Evolutionary conservation across 257 asterid genomes (phyloP), one percentile per base, ranked within the genome.

Genomic region (Petunia axillaris): DNA sequence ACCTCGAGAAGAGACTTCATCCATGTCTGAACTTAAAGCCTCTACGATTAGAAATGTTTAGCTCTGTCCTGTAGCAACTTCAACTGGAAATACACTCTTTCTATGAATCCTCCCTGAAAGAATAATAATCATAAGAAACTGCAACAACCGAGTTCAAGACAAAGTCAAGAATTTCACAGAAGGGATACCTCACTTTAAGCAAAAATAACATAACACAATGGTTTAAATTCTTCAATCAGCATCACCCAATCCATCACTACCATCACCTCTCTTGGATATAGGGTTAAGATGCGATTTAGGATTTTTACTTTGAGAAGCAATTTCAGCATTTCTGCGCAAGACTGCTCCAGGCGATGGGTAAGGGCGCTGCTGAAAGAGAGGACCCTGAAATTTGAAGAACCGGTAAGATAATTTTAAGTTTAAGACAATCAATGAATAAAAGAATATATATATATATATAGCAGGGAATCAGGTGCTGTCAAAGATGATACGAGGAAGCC

Each of bases 341-440:
- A 95, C 98, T 43, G 98, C 98, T 78, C 98, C 98, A 0, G 99
- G 99, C 37, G 98, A 95, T 3, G 99, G 98, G 79, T 92, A 95
- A 50, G 97, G 99, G 63, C 97, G 97, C 84, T 95, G 99, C 90
- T 95, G 99, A 82, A 95, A 95, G 52, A 93, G 98, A 46, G 98
- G 98, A 40, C 99, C 99, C 99, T 93, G 94, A 62, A 85, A 83
- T 82, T 79, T 59, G 63, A 82, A 81, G 82, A 74, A 73, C 46
- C 57, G 43, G 78, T 62, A 38, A 59, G 67, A 44, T 60, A 43
- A 48, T 66, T 63, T 76, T 2, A 4, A 8, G 52, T 52, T 38
- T 54, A 78, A 50, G 66, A 11, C 8, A 55, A 44, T 44, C 15
- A 44, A 44, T 55, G 76, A 68, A 68, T 1, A 71, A 75, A 63